phyloP scores from a whole-genome alignment of 257 asterid species.

The Verbena officinalis region DNA sequence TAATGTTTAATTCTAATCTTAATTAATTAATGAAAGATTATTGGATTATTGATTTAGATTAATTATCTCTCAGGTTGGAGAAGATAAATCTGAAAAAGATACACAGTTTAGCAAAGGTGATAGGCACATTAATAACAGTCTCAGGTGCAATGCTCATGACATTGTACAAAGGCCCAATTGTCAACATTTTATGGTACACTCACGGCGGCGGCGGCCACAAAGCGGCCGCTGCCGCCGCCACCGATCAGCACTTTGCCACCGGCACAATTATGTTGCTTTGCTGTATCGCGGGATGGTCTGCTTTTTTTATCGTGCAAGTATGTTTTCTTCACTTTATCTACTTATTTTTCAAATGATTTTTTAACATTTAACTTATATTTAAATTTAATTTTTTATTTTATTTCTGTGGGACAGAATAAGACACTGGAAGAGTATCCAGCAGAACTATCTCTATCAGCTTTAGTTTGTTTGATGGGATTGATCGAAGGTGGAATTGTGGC shows the following conservation, averaged over 20 bases:
- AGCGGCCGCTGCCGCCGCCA: constrained; percentile 30
- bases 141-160: constrained; percentile 94
- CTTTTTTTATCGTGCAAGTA: constrained; percentile 83
- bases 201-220: constrained; percentile 43
- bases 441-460: constrained; percentile 65
- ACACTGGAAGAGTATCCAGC: constrained; percentile 85
- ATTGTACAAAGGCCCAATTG: constrained; percentile 76
- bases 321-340: not conserved
- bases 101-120: constrained; percentile 70
- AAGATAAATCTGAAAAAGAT: constrained; percentile 54
- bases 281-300: constrained; percentile 78
- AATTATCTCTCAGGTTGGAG: constrained; percentile 59
- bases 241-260: constrained; percentile 62
- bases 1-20: not conserved
- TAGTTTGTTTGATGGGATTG: constrained; percentile 63
- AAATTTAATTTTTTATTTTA: not conserved
- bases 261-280: constrained; percentile 67
- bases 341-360: not conserved
- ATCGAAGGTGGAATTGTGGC: constrained; percentile 86
- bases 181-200: constrained; percentile 53
- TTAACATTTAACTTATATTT: not conserved
- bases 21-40: not conserved
- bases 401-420: constrained; percentile 48
- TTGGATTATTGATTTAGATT: not conserved
- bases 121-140: constrained; percentile 78